Evolutionary conservation across 2,329 filamentous ascomycete species (phyloP).

Genomic region (Chaetothyriales sp.): DNA sequence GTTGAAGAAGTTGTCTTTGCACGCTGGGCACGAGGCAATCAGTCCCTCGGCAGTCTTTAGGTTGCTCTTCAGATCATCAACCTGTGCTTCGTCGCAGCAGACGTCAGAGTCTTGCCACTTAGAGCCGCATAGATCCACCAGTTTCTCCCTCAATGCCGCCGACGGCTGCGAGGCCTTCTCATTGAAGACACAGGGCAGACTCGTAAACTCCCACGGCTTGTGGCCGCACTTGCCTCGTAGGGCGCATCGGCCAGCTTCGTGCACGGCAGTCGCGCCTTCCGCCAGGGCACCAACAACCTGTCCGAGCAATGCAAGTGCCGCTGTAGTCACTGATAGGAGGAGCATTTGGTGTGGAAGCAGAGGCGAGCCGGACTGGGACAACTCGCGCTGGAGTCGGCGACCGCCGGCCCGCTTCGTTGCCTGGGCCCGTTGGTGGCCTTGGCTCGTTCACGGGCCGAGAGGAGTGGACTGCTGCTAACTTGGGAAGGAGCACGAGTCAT

Average conservation of each 20-base stretch:
- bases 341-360: background rate
- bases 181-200: slow-evolving; percentile 89
- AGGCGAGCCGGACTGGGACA: background rate
- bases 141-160: slow-evolving; percentile 55
- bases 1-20: slow-evolving; percentile 97
- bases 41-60: slow-evolving; percentile 77
- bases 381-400: background rate
- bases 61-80: slow-evolving; percentile 68
- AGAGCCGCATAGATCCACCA: slow-evolving; percentile 72
- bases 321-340: background rate
- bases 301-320: background rate
- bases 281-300: background rate
- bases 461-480: background rate
- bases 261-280: slow-evolving; percentile 36
- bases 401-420: background rate
- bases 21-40: slow-evolving; percentile 87
- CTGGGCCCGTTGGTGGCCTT: background rate
- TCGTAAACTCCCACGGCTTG: slow-evolving; percentile 74
- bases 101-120: slow-evolving; percentile 75
- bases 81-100: slow-evolving; percentile 74
- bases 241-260: slow-evolving; percentile 78
- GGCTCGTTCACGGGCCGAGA: background rate
- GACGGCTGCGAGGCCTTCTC: slow-evolving; percentile 63
- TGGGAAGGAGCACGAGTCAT: background rate
- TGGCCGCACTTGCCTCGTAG: slow-evolving; percentile 86